phyloP scores from a whole-genome alignment of 805 yeast species.

The Helenozyma rhizophorensis region DNA sequence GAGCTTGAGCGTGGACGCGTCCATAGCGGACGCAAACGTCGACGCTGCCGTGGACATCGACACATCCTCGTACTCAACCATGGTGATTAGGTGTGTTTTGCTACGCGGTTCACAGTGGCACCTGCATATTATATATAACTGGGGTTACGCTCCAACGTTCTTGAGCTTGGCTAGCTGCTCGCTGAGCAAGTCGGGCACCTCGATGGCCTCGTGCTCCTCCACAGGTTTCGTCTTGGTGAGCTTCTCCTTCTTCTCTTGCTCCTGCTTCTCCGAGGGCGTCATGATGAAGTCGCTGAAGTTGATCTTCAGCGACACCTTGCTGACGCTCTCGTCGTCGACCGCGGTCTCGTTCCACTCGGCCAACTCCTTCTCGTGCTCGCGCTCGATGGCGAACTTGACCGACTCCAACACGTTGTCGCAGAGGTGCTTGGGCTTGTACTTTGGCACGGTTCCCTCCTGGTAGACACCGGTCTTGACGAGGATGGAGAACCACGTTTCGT shows the following conservation, averaged over 20 bases:
- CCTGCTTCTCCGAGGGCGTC: conserved; percentile 36
- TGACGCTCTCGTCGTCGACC: conserved; percentile 23
- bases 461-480: conserved; percentile 86
- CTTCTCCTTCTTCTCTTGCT: conserved; percentile 13
- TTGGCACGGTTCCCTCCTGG: conserved; percentile 74
- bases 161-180: conserved; percentile 38
- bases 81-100: too few species aligned
- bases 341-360: conserved; percentile 66
- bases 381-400: conserved; percentile 75
- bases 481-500: conserved; percentile 79
- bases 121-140: not conserved
- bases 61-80: conserved; percentile 2
- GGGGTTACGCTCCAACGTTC: conserved; percentile 20
- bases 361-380: conserved; percentile 71
- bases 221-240: conserved; percentile 12
- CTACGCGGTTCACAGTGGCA: too few species aligned
- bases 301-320: conserved; percentile 25
- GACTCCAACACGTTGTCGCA: conserved; percentile 77
- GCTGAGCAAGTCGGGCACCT: conserved; percentile 46
- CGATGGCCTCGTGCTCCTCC: conserved; percentile 42
- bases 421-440: conserved; percentile 70
- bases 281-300: conserved; percentile 43
- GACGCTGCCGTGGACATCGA: conserved; percentile 10
- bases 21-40: conserved; percentile 5
- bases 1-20: conserved; percentile 4